Percentiles rank a stretch among this genome's conserved stretches.
Evolutionary conservation across 495 filamentous ascomycete genomes (phyloP).

Genomic region (Entonaema liquescens): DNA sequence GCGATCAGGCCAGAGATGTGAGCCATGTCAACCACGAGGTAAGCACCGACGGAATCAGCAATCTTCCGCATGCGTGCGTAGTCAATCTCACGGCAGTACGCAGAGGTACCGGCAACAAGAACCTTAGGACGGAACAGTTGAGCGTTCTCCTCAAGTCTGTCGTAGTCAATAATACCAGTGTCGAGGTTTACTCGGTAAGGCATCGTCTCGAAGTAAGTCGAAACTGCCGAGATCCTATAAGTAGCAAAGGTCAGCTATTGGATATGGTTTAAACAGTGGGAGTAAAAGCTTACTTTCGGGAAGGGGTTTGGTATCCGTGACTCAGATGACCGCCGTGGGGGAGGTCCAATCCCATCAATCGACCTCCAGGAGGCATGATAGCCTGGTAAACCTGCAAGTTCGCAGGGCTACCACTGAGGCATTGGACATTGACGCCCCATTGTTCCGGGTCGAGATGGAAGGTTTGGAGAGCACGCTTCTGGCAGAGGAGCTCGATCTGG

Average conservation of each 20-base stretch:
- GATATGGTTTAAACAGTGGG: constrained; percentile 2
- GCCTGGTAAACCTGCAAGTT: constrained; percentile 99
- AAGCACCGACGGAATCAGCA: constrained; percentile 90
- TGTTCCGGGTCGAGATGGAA: constrained; percentile 86
- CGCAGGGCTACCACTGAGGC: constrained; percentile 88
- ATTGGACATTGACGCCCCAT: constrained; percentile 99
- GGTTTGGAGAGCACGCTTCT: constrained; percentile 90
- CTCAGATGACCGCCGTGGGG: constrained; percentile 98
- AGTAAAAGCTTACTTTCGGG: constrained; percentile 75
- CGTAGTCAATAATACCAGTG: constrained; percentile 98
- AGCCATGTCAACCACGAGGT: constrained; percentile 97
- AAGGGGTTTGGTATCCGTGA: constrained; percentile 96
- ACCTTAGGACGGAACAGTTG: constrained; percentile 95
- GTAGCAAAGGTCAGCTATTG: constrained; percentile 26
- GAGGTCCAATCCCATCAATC: constrained; percentile 96
- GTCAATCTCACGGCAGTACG: constrained; percentile 98
- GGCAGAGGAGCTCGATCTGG: constrained; percentile 93
- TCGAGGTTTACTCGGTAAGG: constrained; percentile 89
- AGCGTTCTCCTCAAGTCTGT: constrained; percentile 88
- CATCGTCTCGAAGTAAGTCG: constrained; percentile 95
- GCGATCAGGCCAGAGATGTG: constrained; percentile 98
- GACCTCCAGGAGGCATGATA: constrained; percentile 94
- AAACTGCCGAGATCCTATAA: constrained; percentile 85
- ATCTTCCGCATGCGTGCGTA: constrained; percentile 97
- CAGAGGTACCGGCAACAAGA: constrained; percentile 95